Percentiles rank a stretch among this genome's conserved stretches.
These are phyloP conservation scores for Volvox africanus DNA, from an alignment of 139 green algal species.

Conservation along the genomic window DNA sequence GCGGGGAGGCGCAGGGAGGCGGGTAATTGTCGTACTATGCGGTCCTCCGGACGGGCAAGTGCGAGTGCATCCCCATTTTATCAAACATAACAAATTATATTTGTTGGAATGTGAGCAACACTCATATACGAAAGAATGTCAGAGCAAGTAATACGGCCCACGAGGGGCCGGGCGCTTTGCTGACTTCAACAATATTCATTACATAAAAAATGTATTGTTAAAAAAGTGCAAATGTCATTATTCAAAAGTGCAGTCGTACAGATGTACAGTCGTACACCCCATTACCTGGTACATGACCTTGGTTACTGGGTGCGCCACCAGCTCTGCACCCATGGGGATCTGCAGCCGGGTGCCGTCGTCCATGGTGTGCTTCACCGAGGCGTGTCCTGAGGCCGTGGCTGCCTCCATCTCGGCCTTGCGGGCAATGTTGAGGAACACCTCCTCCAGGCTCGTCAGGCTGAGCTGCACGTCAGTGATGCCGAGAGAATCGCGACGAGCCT, in stretches of 20 bases:
- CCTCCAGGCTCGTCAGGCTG: constrained; percentile 77
- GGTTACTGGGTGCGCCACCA: constrained; percentile 52
- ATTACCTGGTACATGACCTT: constrained; percentile 60
- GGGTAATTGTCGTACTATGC: not conserved
- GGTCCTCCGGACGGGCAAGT: not conserved
- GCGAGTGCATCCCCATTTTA: not conserved
- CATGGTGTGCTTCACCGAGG: constrained; percentile 10
- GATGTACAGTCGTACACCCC: too few relatives aligned
- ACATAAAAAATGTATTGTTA: not conserved
- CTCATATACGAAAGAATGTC: too few relatives aligned
- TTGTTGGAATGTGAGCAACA: not conserved
- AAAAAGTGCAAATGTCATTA: too few relatives aligned
- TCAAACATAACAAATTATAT: not conserved
- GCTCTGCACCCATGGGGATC: constrained; percentile 70
- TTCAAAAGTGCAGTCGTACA: too few relatives aligned
- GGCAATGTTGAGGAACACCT: constrained; percentile 91
- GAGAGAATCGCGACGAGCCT: constrained; percentile 51
- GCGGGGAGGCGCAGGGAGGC: not conserved
- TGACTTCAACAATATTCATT: not conserved
- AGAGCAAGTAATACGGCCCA: too few relatives aligned
- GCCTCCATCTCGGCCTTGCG: constrained; percentile 77
- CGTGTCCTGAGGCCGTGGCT: constrained; percentile 55
- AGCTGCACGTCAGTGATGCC: constrained; percentile 83
- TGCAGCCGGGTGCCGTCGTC: constrained; percentile 64
- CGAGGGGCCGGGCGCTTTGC: too few relatives aligned